phyloP scores from a whole-genome alignment of 352 stramenopile genomes.

The Phytophthora ohioensis region DNA sequence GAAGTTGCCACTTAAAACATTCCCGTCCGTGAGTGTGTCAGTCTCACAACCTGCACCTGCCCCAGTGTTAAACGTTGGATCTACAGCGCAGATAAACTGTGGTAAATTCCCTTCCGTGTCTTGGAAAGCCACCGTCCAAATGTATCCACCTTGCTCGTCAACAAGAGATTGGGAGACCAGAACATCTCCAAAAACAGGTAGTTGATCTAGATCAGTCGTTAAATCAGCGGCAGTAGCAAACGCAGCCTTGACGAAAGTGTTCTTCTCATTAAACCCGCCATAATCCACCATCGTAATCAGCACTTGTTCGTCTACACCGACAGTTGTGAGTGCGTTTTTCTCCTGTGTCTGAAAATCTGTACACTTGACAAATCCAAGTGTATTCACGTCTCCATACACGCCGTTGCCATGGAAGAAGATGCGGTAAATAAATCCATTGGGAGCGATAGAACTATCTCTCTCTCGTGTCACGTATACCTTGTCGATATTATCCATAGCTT shows the following conservation, averaged over 20 bases:
- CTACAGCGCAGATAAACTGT: constrained; percentile 75
- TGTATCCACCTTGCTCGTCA: constrained; percentile 72
- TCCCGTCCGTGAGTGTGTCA: constrained; percentile 79
- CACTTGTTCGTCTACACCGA: constrained; percentile 43
- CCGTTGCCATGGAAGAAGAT: constrained; percentile 86
- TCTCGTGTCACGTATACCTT: constrained; percentile 73
- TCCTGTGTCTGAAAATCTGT: constrained; percentile 68
- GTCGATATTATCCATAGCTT: constrained; percentile 77
- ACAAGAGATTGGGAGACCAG: constrained; percentile 69
- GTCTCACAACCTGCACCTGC: constrained; percentile 54
- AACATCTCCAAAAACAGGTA: constrained; percentile 73
- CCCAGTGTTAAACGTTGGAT: constrained; percentile 42
- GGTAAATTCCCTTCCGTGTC: constrained; percentile 72
- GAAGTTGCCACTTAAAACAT: constrained; percentile 75
- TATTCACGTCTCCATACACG: constrained; percentile 47
- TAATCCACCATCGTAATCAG: constrained; percentile 51
- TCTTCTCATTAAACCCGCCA: constrained; percentile 57
- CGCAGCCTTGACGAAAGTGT: constrained; percentile 61
- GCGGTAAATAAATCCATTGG: constrained; percentile 72
- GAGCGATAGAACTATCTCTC: constrained; percentile 14
- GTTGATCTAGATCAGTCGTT: constrained; percentile 48
- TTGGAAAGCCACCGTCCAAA: constrained; percentile 82
- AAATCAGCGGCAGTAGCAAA: constrained; percentile 56
- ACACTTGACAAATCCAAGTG: constrained; percentile 41
- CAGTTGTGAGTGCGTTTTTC: constrained; percentile 65